Evolutionary conservation across 202 grass and related monocot genomes (phyloP).

Genomic region (Cymbopogon flexuosus): DNA sequence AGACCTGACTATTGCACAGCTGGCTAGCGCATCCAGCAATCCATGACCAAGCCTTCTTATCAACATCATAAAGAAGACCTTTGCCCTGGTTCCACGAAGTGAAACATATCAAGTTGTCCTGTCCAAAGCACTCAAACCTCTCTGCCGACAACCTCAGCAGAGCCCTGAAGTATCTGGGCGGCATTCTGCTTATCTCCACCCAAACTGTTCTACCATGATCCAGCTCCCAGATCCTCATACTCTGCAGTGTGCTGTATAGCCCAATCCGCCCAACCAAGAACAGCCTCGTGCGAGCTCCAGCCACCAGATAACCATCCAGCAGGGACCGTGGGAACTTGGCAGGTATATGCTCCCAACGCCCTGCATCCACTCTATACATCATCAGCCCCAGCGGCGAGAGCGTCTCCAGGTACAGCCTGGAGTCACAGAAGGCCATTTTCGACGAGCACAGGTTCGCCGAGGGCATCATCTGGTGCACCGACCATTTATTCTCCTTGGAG

Average conservation of each 20-base stretch:
- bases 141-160: conserved; percentile 82
- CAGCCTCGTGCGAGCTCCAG: conserved; percentile 59
- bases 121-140: conserved; percentile 97
- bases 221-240: conserved; percentile 96
- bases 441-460: conserved; percentile 78
- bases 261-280: conserved; percentile 89
- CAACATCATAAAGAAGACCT: conserved; percentile 83
- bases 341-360: conserved; percentile 81
- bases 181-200: conserved; percentile 94
- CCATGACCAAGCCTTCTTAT: conserved; percentile 92
- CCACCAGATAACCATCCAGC: conserved; percentile 85
- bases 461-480: conserved; percentile 78
- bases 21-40: conserved; percentile 73
- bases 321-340: conserved; percentile 88
- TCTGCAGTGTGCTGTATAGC: conserved; percentile 88
- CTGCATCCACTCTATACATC: conserved; percentile 74
- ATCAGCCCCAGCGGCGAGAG: conserved; percentile 91
- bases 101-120: conserved; percentile 94
- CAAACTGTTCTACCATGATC: conserved; percentile 80
- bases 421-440: conserved; percentile 93
- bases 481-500: conserved; percentile 60
- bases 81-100: conserved; percentile 97
- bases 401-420: conserved; percentile 83
- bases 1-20: conserved; percentile 87
- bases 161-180: conserved; percentile 81